Evolutionary conservation across 2,329 filamentous ascomycete genomes (phyloP).

Genomic region (Coniochaeta sp.): DNA sequence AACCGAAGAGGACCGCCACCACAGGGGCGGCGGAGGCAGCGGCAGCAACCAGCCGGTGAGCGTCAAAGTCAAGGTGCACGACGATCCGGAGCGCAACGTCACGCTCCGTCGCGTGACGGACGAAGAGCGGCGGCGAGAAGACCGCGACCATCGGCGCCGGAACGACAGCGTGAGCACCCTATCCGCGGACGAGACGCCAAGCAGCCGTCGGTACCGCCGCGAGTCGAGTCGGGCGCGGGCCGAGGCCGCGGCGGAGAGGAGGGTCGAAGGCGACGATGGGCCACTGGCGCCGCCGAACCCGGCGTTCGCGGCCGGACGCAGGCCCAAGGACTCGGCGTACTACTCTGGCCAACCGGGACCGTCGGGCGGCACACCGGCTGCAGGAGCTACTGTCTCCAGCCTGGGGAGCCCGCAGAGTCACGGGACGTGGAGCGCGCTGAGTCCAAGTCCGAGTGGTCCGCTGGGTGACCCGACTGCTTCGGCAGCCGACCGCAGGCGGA

Average conservation of each 20-base stretch:
- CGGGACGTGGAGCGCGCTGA: slow-evolving; percentile 48
- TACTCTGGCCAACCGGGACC: slow-evolving; percentile 45
- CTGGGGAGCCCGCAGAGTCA: slow-evolving; percentile 38
- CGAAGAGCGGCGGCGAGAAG: slow-evolving; percentile 38
- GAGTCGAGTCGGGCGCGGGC: slow-evolving; percentile 40
- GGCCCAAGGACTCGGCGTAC: slow-evolving; percentile 54
- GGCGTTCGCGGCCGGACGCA: slow-evolving; percentile 43
- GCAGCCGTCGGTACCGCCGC: slow-evolving; percentile 45
- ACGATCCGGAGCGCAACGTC: slow-evolving; percentile 53
- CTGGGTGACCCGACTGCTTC: slow-evolving; percentile 26
- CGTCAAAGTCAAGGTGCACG: slow-evolving; percentile 53
- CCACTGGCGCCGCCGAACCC: slow-evolving; percentile 49
- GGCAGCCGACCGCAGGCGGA: slow-evolving; percentile 43
- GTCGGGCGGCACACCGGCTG: slow-evolving; percentile 28
- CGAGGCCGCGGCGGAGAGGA: slow-evolving; percentile 38
- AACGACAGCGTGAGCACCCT: slow-evolving; percentile 48
- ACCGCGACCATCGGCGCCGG: slow-evolving; percentile 30
- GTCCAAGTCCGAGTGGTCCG: slow-evolving; percentile 34
- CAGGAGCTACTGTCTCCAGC: slow-evolving; percentile 38
- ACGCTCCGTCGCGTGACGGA: slow-evolving; percentile 55
- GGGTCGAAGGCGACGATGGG: slow-evolving; percentile 28
- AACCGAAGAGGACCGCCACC: slow-evolving; percentile 31
- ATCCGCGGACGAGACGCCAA: slow-evolving; percentile 47
- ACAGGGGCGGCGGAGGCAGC: slow-evolving; percentile 24
- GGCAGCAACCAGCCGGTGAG: slow-evolving; percentile 38